Conservation (phyloP, 768 basidiomycete genomes). For the Boletus rubropictus region DNA sequence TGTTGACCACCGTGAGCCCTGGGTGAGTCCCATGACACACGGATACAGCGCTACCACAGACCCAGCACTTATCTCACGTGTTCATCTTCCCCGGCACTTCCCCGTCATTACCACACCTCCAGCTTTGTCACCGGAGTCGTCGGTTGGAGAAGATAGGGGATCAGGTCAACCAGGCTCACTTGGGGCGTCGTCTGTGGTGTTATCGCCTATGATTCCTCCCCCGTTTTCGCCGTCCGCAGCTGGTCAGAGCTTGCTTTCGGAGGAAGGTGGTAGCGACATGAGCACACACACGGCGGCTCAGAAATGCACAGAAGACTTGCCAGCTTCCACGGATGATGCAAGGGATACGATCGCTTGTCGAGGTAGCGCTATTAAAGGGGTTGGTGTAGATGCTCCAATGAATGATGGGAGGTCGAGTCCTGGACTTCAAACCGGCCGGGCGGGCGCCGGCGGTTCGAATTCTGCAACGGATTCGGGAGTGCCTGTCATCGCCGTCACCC, state of each 20-base stretch:
- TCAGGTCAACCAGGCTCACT: neutral
- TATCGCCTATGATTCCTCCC: constrained; percentile 4
- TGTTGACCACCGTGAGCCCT: neutral
- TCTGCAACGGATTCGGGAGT: neutral
- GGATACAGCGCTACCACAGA: neutral
- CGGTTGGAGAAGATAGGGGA: neutral
- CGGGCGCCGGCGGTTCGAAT: neutral
- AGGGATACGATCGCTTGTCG: neutral
- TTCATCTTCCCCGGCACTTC: neutral
- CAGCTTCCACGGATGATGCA: neutral
- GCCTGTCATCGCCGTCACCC: neutral
- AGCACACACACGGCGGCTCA: neutral
- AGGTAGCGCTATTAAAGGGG: neutral
- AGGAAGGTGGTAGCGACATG: neutral
- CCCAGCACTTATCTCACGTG: neutral
- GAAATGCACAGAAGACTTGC: neutral
- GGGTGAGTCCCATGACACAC: neutral
- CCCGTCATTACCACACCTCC: constrained; percentile 6
- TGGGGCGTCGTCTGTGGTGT: neutral
- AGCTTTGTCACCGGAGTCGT: neutral
- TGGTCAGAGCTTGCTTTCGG: neutral
- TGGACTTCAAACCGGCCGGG: neutral
- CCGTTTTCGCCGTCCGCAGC: neutral
- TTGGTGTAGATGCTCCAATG: neutral
- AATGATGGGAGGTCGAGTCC: neutral